phyloP scores from a whole-genome alignment of 2,329 filamentous ascomycete species.

The Pyrenophora tritici-repentis region DNA sequence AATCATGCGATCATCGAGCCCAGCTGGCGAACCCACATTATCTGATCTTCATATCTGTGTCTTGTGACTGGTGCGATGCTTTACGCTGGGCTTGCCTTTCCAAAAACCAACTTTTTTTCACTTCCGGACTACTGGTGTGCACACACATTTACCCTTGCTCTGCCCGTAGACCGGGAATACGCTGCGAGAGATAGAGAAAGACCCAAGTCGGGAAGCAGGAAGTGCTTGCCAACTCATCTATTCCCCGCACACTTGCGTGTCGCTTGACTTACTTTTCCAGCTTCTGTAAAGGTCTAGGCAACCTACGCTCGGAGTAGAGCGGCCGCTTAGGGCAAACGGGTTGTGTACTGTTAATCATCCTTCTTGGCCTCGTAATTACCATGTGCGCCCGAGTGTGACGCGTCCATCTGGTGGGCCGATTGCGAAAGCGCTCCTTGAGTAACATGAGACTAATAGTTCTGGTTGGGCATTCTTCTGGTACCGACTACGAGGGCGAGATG shows the following conservation, averaged over 20 bases:
- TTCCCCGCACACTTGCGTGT: slow-evolving; percentile 16
- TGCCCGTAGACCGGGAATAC: slow-evolving; percentile 8
- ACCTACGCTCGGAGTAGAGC: slow-evolving; percentile 5
- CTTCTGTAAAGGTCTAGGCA: not conserved
- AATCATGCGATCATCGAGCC: not conserved
- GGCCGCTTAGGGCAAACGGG: slow-evolving; percentile 3
- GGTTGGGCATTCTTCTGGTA: slow-evolving; percentile 1
- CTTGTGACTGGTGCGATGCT: slow-evolving; percentile 3
- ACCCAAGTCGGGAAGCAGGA: not conserved
- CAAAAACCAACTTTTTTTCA: not conserved
- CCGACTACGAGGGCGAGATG: not conserved
- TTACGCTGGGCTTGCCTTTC: slow-evolving; percentile 2
- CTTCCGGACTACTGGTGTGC: not conserved
- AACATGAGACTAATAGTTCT: slow-evolving; percentile 1
- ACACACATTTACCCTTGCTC: not conserved
- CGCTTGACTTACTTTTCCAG: slow-evolving; percentile 7
- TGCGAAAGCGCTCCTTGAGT: slow-evolving; percentile 1
- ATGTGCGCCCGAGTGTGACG: slow-evolving; percentile 6
- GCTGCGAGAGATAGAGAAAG: not conserved
- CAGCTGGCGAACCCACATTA: not conserved
- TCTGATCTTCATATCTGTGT: no score
- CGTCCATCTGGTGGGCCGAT: slow-evolving; percentile 12
- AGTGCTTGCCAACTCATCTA: slow-evolving; percentile 3
- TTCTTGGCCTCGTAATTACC: not conserved
- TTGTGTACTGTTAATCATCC: slow-evolving; percentile 5